Evolutionary conservation across 2,329 filamentous ascomycete species (phyloP), one percentile per base, ranked within the genome.

Genomic region (Colletotrichum truncatum): DNA sequence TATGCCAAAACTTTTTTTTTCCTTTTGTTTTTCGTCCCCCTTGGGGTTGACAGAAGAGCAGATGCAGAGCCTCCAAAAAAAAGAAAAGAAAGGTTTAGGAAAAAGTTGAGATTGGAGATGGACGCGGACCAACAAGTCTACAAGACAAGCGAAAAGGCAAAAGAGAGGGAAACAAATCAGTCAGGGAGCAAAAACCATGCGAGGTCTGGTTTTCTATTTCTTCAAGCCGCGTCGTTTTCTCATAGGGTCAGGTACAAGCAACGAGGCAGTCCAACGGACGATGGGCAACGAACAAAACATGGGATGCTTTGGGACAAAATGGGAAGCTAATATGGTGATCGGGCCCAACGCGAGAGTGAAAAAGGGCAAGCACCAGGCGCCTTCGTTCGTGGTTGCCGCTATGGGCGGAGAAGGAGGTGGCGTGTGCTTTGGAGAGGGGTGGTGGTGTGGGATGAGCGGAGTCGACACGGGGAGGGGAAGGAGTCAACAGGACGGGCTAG

Each of bases 271-370:
- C 32, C 56, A 53, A 48, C 48, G 62, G 48, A 46, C 32, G 23
- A 54, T 41, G 34, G 45, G 16, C 62, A 41, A 32, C 39, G 54
- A 54, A 28, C 46, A 55, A 39, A 51, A 36, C 48, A 62, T 30
- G 48, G 49, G 23, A 55, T 28, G 48, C 48, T 41, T 62, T 65
- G 48, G 62, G 48, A 61, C 62, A 53, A 32, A 55, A 65, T 49
- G 41, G 62, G 48, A 65, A 65, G 48, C 62, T 65, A 65, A 54
- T 48, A 25, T 61, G 62, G 56, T 49, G 62, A 65, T 65, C 62
- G 56, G 49, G 62, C 57, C 49, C 48, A 36, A 54, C 56, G 62
- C 62, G 48, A 65, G 56, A 36, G 56, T 54, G 62, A 34, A 65
- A 65, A 21, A 61, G 56, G 56, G 28, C 62, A 65, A 65, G 62